phyloP scores from a whole-genome alignment of 371 early-diverging fungal genomes.

The Batkoa obscura region DNA sequence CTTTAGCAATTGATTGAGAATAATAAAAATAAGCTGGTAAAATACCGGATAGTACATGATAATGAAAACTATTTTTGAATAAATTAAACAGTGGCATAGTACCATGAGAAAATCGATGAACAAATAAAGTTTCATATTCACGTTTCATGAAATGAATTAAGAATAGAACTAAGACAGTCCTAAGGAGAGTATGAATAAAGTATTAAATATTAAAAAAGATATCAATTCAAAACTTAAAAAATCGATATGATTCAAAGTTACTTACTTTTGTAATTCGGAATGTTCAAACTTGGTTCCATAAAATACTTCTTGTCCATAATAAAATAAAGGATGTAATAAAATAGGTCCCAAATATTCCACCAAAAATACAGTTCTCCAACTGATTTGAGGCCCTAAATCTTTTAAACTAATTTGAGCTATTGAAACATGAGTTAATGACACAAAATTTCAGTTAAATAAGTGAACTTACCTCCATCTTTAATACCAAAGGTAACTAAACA shows the following conservation, averaged over 20 bases:
- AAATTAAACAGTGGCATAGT: slow-evolving; percentile 88
- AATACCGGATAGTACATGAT: slow-evolving; percentile 78
- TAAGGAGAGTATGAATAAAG: slow-evolving; percentile 7
- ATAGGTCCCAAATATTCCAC: slow-evolving; percentile 88
- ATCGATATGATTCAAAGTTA: neutral
- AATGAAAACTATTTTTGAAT: slow-evolving; percentile 90
- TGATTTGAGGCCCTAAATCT: slow-evolving; percentile 85
- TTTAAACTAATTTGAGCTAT: slow-evolving; percentile 28
- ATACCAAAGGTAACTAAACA: neutral
- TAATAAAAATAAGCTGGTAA: slow-evolving; percentile 73
- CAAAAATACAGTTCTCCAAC: slow-evolving; percentile 86
- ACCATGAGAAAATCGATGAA: slow-evolving; percentile 83
- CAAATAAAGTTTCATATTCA: slow-evolving; percentile 80
- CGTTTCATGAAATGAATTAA: slow-evolving; percentile 83
- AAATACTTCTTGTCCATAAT: slow-evolving; percentile 37
- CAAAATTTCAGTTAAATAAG: too few relatives aligned
- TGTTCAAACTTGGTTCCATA: slow-evolving; percentile 45
- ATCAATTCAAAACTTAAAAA: neutral
- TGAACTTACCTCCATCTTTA: neutral
- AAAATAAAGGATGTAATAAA: slow-evolving; percentile 70
- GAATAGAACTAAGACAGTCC: slow-evolving; percentile 37
- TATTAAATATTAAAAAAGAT: neutral
- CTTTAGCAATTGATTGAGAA: slow-evolving; percentile 21
- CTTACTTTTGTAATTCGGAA: slow-evolving; percentile 40
- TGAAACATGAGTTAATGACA: neutral